Percentiles rank a stretch among this genome's conserved stretches.
Evolutionary conservation across 192 early-diverging fungal species (phyloP).

Genomic region (Podila epicladia): DNA sequence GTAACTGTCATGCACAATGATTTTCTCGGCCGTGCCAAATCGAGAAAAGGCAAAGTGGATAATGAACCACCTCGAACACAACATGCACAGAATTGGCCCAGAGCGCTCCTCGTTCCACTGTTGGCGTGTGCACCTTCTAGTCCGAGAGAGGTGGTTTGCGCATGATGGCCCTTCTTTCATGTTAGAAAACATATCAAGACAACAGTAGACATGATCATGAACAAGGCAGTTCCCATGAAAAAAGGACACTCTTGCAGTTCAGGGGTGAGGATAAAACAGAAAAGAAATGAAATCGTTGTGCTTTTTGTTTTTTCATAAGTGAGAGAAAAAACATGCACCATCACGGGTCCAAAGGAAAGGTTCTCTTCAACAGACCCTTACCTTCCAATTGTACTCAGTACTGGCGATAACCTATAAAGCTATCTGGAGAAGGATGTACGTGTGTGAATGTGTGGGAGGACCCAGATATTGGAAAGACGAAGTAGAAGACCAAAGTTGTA

Average conservation of each 20-base stretch:
- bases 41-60: background rate
- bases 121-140: background rate
- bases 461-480: too few relatives aligned
- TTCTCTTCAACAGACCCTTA: too few relatives aligned
- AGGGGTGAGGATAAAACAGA: constrained; percentile 2
- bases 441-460: background rate
- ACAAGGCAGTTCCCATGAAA: background rate
- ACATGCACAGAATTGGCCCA: background rate
- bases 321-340: background rate
- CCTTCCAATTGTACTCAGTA: too few relatives aligned
- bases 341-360: background rate
- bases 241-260: background rate
- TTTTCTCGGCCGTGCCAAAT: too few relatives aligned
- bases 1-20: too few relatives aligned
- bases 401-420: too few relatives aligned
- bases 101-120: background rate
- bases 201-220: background rate
- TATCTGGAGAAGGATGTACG: background rate
- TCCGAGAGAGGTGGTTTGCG: background rate
- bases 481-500: too few relatives aligned
- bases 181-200: background rate
- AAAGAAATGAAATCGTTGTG: background rate
- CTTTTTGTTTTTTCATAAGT: background rate
- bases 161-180: background rate
- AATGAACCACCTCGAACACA: background rate